A percentile compares a stretch with the other conserved stretches of the same genome.
These are phyloP conservation scores for Hyphodiscus sp. DNA, from an alignment of 2,329 filamentous ascomycete species.

Conservation along the genomic window DNA sequence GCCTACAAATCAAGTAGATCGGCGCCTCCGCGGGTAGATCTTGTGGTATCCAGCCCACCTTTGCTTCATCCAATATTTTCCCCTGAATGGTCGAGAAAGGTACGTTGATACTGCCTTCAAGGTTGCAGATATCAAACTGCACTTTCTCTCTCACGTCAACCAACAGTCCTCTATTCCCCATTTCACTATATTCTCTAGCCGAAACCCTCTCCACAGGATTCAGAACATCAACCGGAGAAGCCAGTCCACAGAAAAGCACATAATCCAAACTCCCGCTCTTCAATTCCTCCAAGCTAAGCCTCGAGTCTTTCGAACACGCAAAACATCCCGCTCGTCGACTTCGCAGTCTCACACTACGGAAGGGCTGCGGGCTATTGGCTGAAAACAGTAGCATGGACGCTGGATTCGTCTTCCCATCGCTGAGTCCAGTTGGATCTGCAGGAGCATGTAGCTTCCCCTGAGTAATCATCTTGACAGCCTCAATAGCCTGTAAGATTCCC, in stretches of 20 bases:
- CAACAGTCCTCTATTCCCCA: conserved; percentile 42
- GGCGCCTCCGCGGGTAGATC: conserved; percentile 39
- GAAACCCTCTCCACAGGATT: conserved; percentile 60
- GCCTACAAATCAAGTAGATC: conserved; percentile 66
- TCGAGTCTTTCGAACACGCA: conserved; percentile 61
- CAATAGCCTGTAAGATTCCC: conserved; percentile 86
- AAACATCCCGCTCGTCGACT: conserved; percentile 64
- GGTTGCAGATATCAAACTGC: conserved; percentile 73
- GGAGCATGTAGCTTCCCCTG: conserved; percentile 17
- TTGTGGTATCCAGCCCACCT: conserved; percentile 34
- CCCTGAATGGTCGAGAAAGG: conserved; percentile 51
- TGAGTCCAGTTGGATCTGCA: conserved; percentile 13
- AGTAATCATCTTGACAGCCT: conserved; percentile 78
- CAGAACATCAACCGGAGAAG: conserved; percentile 49
- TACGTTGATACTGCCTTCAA: conserved; percentile 71
- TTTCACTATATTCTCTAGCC: conserved; percentile 47
- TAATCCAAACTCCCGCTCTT: conserved; percentile 69
- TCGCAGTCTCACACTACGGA: conserved; percentile 71
- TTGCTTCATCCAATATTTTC: conserved; percentile 13
- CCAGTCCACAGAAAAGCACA: conserved; percentile 73
- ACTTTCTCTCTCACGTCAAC: conserved; percentile 81
- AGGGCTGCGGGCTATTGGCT: conserved; percentile 46
- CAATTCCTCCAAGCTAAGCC: conserved; percentile 57
- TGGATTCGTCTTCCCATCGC: conserved; percentile 16
- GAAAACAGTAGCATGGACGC: conserved; percentile 42